Percentiles rank a stretch among this genome's conserved stretches.
phyloP scores from a whole-genome alignment of 805 yeast genomes.

The Myxozyma nipponensis region DNA sequence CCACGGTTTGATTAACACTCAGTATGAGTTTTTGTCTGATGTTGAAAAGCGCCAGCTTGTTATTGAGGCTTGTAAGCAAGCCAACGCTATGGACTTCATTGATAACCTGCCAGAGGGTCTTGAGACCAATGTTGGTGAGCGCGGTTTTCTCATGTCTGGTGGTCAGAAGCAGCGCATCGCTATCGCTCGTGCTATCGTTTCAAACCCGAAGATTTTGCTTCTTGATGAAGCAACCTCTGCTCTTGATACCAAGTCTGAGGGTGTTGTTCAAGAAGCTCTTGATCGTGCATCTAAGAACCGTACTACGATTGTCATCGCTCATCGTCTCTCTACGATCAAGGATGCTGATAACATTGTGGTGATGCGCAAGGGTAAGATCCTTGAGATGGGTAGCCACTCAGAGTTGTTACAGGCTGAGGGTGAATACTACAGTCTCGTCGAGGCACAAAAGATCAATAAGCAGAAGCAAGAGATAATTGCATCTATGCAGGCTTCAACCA shows the following conservation, averaged over 20 bases:
- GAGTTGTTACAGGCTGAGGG: slow-evolving; percentile 32
- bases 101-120: slow-evolving; percentile 50
- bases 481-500: slow-evolving; percentile 3
- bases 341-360: slow-evolving; percentile 50
- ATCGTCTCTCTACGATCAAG: slow-evolving; percentile 47
- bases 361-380: slow-evolving; percentile 44
- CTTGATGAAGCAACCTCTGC: slow-evolving; percentile 69
- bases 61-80: slow-evolving; percentile 45
- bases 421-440: slow-evolving; percentile 30
- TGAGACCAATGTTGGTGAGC: slow-evolving; percentile 47
- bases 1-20: slow-evolving; percentile 54
- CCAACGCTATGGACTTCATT: slow-evolving; percentile 52
- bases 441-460: slow-evolving; percentile 31
- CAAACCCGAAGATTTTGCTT: slow-evolving; percentile 53
- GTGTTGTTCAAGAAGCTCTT: slow-evolving; percentile 53
- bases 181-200: slow-evolving; percentile 54
- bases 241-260: slow-evolving; percentile 58
- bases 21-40: slow-evolving; percentile 35
- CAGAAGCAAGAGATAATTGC: slow-evolving; percentile 23
- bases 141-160: slow-evolving; percentile 59
- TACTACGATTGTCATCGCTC: slow-evolving; percentile 53
- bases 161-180: slow-evolving; percentile 64
- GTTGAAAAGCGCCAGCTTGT: slow-evolving; percentile 40
- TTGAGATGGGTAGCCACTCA: slow-evolving; percentile 39
- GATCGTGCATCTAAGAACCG: slow-evolving; percentile 32